phyloP scores from a whole-genome alignment of 495 filamentous ascomycete species.

The Penicillium diatomitis region DNA sequence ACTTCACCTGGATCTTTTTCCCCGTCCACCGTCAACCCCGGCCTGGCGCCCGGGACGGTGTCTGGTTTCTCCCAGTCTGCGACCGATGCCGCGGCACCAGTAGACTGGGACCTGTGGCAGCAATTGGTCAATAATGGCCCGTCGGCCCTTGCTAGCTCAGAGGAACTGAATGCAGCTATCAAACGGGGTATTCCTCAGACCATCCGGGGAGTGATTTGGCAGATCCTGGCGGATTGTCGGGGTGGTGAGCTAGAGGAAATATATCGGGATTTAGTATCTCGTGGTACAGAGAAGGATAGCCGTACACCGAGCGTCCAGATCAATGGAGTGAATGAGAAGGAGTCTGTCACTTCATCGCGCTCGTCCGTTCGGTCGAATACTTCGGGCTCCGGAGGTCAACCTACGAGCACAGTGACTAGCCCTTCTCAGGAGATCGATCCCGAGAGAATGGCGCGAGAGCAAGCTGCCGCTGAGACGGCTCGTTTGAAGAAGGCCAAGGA shows the following conservation, averaged over 20 bases:
- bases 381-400: slow-evolving; percentile 55
- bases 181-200: slow-evolving; percentile 89
- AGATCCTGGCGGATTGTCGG: slow-evolving; percentile 89
- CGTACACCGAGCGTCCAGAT: slow-evolving; percentile 31
- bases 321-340: slow-evolving; percentile 47
- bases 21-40: slow-evolving; percentile 44
- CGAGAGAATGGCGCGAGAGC: slow-evolving; percentile 56
- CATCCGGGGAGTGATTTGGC: slow-evolving; percentile 95
- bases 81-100: slow-evolving; percentile 51
- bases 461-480: slow-evolving; percentile 55
- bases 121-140: slow-evolving; percentile 88
- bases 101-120: slow-evolving; percentile 99
- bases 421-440: slow-evolving; percentile 52
- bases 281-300: slow-evolving; percentile 66
- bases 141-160: slow-evolving; percentile 73
- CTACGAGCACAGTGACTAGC: slow-evolving; percentile 49
- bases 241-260: slow-evolving; percentile 81
- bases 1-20: slow-evolving; percentile 39
- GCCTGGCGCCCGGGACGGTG: slow-evolving; percentile 72
- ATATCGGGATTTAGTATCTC: slow-evolving; percentile 71
- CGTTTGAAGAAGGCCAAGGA: slow-evolving; percentile 67
- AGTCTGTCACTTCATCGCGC: slow-evolving; percentile 57
- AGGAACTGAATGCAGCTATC: slow-evolving; percentile 83
- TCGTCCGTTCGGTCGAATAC: slow-evolving; percentile 77
- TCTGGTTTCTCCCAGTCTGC: slow-evolving; percentile 64